These are phyloP conservation scores for Mortierella sp. DNA, from an alignment of 371 early-diverging fungal species.

Conservation along the genomic window DNA sequence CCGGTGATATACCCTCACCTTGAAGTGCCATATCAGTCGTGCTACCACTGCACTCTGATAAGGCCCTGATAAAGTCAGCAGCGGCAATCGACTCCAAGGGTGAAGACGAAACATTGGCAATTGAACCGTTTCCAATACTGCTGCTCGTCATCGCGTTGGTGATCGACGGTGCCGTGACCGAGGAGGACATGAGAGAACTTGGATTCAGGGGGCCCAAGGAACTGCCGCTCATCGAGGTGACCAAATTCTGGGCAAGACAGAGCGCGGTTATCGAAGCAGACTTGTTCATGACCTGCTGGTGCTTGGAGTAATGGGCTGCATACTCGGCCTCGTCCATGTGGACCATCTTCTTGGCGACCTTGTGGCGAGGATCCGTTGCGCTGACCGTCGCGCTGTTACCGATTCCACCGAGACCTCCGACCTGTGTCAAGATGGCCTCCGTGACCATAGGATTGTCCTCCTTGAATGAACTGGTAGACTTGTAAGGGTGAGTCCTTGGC, in stretches of 20 bases:
- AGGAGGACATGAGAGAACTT: slow-evolving; percentile 34
- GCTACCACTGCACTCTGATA: slow-evolving; percentile 42
- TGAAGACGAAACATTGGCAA: background rate
- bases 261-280: slow-evolving; percentile 25
- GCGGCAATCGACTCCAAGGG: slow-evolving; percentile 28
- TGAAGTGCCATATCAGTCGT: slow-evolving; percentile 19
- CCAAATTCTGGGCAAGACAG: slow-evolving; percentile 30
- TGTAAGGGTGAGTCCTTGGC: slow-evolving; percentile 52
- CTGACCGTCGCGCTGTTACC: slow-evolving; percentile 33
- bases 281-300: slow-evolving; percentile 37
- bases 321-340: slow-evolving; percentile 56
- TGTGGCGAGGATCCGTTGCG: slow-evolving; percentile 43
- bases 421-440: slow-evolving; percentile 47
- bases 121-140: background rate
- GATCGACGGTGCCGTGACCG: slow-evolving; percentile 38
- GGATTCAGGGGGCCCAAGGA: slow-evolving; percentile 1
- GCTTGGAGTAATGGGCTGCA: slow-evolving; percentile 48
- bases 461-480: slow-evolving; percentile 44
- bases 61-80: slow-evolving; percentile 45
- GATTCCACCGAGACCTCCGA: slow-evolving; percentile 48
- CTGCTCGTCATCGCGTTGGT: slow-evolving; percentile 11
- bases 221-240: slow-evolving; percentile 25
- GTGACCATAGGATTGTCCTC: slow-evolving; percentile 52
- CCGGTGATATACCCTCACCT: background rate
- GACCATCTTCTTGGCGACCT: slow-evolving; percentile 45